Conservation (phyloP, 2,329 filamentous ascomycete genomes). For the Colletotrichum navitas region DNA sequence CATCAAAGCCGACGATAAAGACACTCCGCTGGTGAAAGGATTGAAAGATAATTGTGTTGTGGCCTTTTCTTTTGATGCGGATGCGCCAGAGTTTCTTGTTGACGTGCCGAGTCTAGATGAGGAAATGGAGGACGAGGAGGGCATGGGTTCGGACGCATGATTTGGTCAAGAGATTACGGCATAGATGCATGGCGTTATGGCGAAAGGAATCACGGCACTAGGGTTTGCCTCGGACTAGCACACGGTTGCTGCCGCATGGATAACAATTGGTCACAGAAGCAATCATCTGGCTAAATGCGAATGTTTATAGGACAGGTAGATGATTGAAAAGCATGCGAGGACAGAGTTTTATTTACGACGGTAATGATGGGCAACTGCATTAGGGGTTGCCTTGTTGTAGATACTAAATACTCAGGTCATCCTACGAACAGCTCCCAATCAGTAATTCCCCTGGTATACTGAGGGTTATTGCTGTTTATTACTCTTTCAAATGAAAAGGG, state of each 20-base stretch:
- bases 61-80: constrained; percentile 62
- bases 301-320: neutral
- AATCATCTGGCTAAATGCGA: neutral
- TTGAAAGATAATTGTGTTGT: constrained; percentile 62
- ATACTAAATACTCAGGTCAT: neutral
- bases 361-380: neutral
- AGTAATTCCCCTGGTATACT: neutral
- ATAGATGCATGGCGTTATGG: constrained; percentile 34
- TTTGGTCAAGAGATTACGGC: neutral
- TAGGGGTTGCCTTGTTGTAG: neutral
- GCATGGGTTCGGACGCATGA: constrained; percentile 40
- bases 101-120: constrained; percentile 58
- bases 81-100: constrained; percentile 59
- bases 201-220: neutral
- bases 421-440: neutral
- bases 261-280: neutral
- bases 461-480: neutral
- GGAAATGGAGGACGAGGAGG: constrained; percentile 57
- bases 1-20: constrained; percentile 54
- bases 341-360: too few relatives aligned
- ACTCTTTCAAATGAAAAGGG: neutral
- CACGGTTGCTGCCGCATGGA: neutral
- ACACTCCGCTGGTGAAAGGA: constrained; percentile 57
- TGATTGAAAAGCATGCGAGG: neutral
- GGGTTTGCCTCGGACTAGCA: neutral